Percentiles rank a stretch among this genome's conserved stretches.
These are phyloP conservation scores for Ascochyta viciae-villosae DNA, from an alignment of 2,329 filamentous ascomycete genomes.

Conservation along the genomic window DNA sequence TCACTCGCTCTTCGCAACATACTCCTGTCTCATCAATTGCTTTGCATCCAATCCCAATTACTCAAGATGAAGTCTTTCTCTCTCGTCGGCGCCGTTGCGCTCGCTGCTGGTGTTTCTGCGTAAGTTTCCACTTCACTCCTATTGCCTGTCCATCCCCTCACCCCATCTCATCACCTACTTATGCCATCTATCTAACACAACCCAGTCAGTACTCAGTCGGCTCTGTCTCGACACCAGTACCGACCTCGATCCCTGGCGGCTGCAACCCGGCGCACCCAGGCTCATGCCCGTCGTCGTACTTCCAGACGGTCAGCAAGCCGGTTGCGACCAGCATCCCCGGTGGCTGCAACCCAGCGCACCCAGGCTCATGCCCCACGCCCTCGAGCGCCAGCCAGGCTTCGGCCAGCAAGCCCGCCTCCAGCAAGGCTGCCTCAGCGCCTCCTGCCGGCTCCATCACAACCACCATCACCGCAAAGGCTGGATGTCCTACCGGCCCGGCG, in stretches of 20 bases:
- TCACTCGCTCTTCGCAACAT: constrained; percentile 1
- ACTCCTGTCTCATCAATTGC: no score
- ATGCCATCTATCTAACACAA: constrained; percentile 4
- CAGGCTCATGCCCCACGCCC: no score
- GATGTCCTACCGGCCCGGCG: constrained; percentile 24
- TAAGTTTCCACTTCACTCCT: constrained; percentile 2
- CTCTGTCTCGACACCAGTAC: background rate
- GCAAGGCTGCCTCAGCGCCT: constrained; percentile 3
- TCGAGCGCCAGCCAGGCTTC: no score
- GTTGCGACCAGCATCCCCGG: no score
- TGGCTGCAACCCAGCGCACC: no score
- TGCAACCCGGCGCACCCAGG: no score
- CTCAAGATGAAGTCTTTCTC: constrained; percentile 10
- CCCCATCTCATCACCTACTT: background rate
- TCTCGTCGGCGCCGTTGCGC: constrained; percentile 2
- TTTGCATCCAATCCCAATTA: background rate
- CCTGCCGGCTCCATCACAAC: constrained; percentile 10
- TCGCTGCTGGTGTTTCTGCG: constrained; percentile 11
- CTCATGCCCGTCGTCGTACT: background rate
- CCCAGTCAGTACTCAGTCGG: background rate
- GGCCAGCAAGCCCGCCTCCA: background rate
- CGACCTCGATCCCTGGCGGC: background rate
- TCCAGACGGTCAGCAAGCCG: background rate
- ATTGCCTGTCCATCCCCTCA: no score
- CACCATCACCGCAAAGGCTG: constrained; percentile 24